Conservation (phyloP, 2,329 filamentous ascomycete species). For the Celoporthe dispersa region DNA sequence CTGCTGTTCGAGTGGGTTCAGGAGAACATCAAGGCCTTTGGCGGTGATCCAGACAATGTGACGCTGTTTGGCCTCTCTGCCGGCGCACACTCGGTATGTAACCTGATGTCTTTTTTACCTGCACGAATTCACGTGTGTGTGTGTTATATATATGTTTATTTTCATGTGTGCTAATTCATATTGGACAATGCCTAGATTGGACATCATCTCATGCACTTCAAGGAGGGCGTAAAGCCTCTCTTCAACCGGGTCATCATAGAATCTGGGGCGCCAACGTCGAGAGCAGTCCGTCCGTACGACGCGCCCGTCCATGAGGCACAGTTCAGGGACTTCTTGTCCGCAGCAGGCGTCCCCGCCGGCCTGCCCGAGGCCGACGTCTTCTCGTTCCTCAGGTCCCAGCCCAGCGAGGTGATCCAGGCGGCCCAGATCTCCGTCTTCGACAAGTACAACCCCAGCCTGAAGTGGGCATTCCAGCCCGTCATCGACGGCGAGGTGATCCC, state of each 20-base stretch:
- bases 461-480: constrained; percentile 60
- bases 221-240: constrained; percentile 42
- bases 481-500: constrained; percentile 43
- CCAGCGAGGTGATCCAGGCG: constrained; percentile 35
- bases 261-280: constrained; percentile 45
- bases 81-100: constrained; percentile 54
- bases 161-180: not conserved
- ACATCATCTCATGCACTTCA: constrained; percentile 54
- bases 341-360: constrained; percentile 48
- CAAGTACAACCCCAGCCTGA: constrained; percentile 41
- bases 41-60: constrained; percentile 54
- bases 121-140: too few species aligned
- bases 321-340: constrained; percentile 51
- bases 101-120: not conserved
- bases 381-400: constrained; percentile 45
- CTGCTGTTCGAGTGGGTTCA: constrained; percentile 57
- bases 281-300: constrained; percentile 45
- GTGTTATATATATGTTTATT: too few species aligned
- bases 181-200: constrained; percentile 51
- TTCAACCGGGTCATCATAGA: constrained; percentile 46
- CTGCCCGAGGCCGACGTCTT: constrained; percentile 52
- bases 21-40: constrained; percentile 57
- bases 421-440: constrained; percentile 43
- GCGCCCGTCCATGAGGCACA: constrained; percentile 56
- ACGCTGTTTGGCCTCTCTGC: constrained; percentile 55